Evolutionary conservation across 1,284 basidiomycete species (phyloP), one percentile per base, ranked within the genome.

Genomic region (Fomitopsis betulina): DNA sequence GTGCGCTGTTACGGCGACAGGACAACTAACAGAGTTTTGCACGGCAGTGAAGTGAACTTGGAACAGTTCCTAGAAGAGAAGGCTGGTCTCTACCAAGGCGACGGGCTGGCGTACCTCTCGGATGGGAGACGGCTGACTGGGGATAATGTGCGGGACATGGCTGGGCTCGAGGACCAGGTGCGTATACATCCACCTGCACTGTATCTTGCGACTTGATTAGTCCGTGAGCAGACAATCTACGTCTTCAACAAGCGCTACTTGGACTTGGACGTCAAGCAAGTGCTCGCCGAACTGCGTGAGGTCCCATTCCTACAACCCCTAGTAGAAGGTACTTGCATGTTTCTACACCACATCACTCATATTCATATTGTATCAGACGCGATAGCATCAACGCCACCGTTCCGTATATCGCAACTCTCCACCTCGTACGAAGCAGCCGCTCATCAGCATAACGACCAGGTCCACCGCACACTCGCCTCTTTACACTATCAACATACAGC

Each of bases 171-270:
- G 63, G 87, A 89, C 71, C 87, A 91, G 77, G 89, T 89, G 50
- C 49, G 76, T 67, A 50, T 23, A 27, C 43, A 58, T 27, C 56
- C 58, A 10, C 57, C 35, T 39, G 17, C 30, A 59, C 60, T 15
- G 47, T 45, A 45, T 25, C 12, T 45, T 6, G 42, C 45, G 2
- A 27, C 15, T n/a, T 42, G 19, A 21, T 47, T 5, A 9, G 42
- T 25, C 19, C 19, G 43, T 6, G 15, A 52, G 45, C 58, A 89
- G 87, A 80, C 83, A 9, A 87, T 92, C 60, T 92, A 82, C 66
- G 86, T 91, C 4, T 92, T 89, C 73, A 92, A 91, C 73, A 90
- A 89, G 67, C 76, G 80, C 63, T 89, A 88, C 64, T 77, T 92
- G 40, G 87, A 89, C 60, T 75, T 83, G 51, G 84, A 87, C 55